Evolutionary conservation across 768 basidiomycete species (phyloP), one percentile per base, ranked within the genome.

Genomic region (Tephrocybe sp.): DNA sequence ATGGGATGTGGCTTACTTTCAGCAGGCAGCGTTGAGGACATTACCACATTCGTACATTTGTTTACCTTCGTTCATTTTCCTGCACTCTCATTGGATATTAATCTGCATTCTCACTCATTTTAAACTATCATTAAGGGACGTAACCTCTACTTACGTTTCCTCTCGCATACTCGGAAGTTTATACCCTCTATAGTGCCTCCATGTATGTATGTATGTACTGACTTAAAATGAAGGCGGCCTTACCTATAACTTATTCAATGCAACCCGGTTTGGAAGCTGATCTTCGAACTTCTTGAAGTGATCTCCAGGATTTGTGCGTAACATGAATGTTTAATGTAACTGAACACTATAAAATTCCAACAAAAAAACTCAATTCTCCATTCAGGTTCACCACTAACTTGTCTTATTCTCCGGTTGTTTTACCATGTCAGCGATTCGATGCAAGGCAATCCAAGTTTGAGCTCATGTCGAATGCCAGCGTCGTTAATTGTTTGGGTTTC

Each of bases 1-100:
- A 56, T 26, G 53, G 47, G 48, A 63, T 70, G 51, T 62, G 67
- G 51, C 51, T 72, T 26, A 65, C 72, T 11, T 72, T 73, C 60
- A 65, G 54, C 31, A 65, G 61, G 26, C 61, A 57, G 16, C 68
- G 52, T 66, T 33, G 22, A 39, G 23, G 13, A 32, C 35, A 36
- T 17, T n/a, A 26, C 14, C 26, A 9, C 17, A 17, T 7, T 31
- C 17, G 13, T 36, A 49, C 26, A 6, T 16, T 44, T 31, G 5
- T 17, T 10, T 36, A 30, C 31, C 31, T 16, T 31, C 43, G 14
- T 19, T 16, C 36, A 14, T 51, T 16, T 14, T 9, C 16, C 26
- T 39, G 35, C 4, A 16, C 49, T 23, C 16, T 16, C 11, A 26
- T 26, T 12, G 32, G 39, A 31, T 32, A 48, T 26, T 31, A 6